Percentiles rank a stretch among this genome's conserved stretches.
Evolutionary conservation across 2,329 filamentous ascomycete species (phyloP).

Genomic region (Penicillium occitanis): DNA sequence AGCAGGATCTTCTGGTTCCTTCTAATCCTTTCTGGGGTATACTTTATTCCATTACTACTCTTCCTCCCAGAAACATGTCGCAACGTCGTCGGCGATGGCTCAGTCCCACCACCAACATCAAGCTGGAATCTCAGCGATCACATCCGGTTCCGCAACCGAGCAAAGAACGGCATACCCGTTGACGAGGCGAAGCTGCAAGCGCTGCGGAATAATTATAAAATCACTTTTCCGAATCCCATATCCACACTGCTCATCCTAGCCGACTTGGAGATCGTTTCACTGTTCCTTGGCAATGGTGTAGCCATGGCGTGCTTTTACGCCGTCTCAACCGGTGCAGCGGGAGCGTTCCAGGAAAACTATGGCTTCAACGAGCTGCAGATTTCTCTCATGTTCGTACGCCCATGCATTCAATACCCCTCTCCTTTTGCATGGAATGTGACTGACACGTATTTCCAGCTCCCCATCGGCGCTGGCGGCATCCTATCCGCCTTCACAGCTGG

Average conservation of each 20-base stretch:
- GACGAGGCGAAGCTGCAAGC: background rate
- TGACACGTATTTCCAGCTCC: background rate
- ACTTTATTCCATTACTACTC: constrained; percentile 35
- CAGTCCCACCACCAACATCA: constrained; percentile 36
- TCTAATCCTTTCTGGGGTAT: constrained; percentile 34
- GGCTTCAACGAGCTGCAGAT: constrained; percentile 42
- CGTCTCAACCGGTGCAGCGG: constrained; percentile 40
- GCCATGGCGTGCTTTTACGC: constrained; percentile 44
- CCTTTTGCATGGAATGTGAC: no score
- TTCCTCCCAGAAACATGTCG: constrained; percentile 42
- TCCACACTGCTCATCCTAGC: constrained; percentile 35
- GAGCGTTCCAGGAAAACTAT: constrained; percentile 29
- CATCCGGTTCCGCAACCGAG: constrained; percentile 19
- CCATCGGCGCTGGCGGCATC: constrained; percentile 18
- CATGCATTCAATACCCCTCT: no score
- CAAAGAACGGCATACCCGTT: constrained; percentile 18
- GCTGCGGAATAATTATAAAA: background rate
- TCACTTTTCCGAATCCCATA: constrained; percentile 38
- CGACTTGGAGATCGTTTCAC: constrained; percentile 38
- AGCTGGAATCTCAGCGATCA: constrained; percentile 33
- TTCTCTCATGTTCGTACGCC: constrained; percentile 37
- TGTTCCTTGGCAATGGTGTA: constrained; percentile 33
- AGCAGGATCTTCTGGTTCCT: constrained; percentile 38
- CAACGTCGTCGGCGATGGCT: constrained; percentile 40
- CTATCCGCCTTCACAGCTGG: constrained; percentile 19